Evolutionary conservation across 306 rosid genomes (phyloP), one percentile per base, ranked within the genome.

Genomic region (Cucurbita argyrosperma): DNA sequence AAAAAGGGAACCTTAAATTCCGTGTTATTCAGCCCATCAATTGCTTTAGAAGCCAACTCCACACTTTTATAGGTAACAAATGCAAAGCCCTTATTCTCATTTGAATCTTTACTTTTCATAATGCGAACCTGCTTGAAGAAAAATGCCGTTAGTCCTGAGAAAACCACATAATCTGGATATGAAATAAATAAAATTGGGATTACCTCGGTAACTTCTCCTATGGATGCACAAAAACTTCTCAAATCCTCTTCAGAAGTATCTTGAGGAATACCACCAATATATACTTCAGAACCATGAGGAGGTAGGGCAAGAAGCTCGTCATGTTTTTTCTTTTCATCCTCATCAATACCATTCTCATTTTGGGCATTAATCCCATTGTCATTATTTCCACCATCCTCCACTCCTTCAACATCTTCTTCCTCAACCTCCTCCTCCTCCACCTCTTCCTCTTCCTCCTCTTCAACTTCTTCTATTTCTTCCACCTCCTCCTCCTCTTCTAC

Each of bases 271-370:
- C 97, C 91, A 57, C 99, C 99, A 60, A 94, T 69, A 81, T 94
- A 94, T 63, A 90, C 97, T 89, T 94, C 99, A 71, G 97, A 94
- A 62, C 94, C 94, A 77, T 94, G 99, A 60, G 99, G 96, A 81
- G 99, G 99, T 82, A 94, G 90, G 81, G 97, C 77, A 74, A 91
- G 99, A 83, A 94, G 96, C 77, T 87, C 95, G 1, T 84, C 95
- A 70, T 88, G 91, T 63, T 81, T 87, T 79, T 83, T 88, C 82
- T 85, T 89, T 72, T 91, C 92, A 26, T 84, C 86, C 72, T 85
- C 87, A 66, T 88, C 88, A 54, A 78, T 79, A 62, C 76, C 64
- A 55, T 54, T 74, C 64, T 56, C 82, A 74, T 53, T 82, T 78
- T 80, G 66, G 64, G 45, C 23, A 52, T 71, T 79, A 40, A 49